These are phyloP conservation scores for Cutaneotrichosporon dermatis DNA, from an alignment of 1,284 basidiomycete species.

Conservation along the genomic window DNA sequence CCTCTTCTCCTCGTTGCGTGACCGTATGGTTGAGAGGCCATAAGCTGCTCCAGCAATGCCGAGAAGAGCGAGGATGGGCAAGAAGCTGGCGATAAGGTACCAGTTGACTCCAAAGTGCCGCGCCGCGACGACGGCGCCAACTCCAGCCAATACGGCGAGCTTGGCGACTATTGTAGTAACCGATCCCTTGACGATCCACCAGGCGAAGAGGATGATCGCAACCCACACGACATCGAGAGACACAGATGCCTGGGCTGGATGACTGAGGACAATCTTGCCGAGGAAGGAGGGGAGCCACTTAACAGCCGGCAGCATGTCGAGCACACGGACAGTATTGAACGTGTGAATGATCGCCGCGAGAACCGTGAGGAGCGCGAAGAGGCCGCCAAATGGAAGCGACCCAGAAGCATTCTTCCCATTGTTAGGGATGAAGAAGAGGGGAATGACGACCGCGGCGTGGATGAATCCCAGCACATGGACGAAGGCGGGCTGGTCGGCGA, in stretches of 20 bases:
- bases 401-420: constrained; percentile 17
- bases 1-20: constrained; percentile 29
- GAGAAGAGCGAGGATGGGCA: constrained; percentile 36
- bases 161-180: constrained; percentile 24
- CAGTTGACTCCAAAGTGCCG: constrained; percentile 37
- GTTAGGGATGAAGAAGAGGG: constrained; percentile 47
- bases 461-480: constrained; percentile 61
- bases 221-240: constrained; percentile 63
- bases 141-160: constrained; percentile 2
- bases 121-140: constrained; percentile 4
- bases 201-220: constrained; percentile 23
- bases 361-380: constrained; percentile 51
- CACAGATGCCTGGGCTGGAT: constrained; percentile 64
- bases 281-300: constrained; percentile 17
- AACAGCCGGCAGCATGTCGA: constrained; percentile 15
- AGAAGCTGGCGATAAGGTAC: constrained; percentile 30
- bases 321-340: constrained; percentile 37
- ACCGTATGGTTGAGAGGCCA: constrained; percentile 19
- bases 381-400: constrained; percentile 27
- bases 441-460: constrained; percentile 59
- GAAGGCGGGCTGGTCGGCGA: constrained; percentile 53
- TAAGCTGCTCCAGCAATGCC: constrained; percentile 19
- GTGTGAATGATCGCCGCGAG: constrained; percentile 48
- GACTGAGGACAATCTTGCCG: constrained; percentile 49
- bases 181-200: constrained; percentile 38